Base-by-base conservation (phyloP, 2,329 filamentous ascomycete genomes). In the Pseudogymnoascus sp. region DNA sequence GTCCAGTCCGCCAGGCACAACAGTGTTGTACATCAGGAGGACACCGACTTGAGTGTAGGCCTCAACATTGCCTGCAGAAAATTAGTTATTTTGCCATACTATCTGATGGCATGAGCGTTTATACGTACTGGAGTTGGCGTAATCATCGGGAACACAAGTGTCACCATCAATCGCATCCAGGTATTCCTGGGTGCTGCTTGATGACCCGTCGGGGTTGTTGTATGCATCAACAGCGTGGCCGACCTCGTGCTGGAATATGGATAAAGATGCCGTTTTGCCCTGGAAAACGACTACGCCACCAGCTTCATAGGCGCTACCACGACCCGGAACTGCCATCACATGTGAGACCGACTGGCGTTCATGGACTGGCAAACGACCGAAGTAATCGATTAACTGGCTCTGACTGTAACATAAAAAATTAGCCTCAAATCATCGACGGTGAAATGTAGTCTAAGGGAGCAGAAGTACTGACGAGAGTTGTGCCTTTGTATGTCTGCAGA, bases 401-500 rank as follows among this genome's bases (percentile, higher is more conserved):
- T 52, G 45, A 18, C 45, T 52, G 26, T 13, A 52, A 3, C 15
- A 68, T 26, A 30, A 7, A 5, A 52, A 30, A 19, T 52, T 52
- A 52, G 45, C 9, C 21, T 28, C 23, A 9, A 18, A 28, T 15
- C 45, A 30, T 28, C 23, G n/a, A 52, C 39, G 39, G 38, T 2
- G 15, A 26, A 26, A n/a, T 13, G 39, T 21, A 13, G n/a, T 15
- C 13, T 12, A n/a, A 30, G n/a, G 15, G 9, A 52, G 9, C 23
- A 52, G 23, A 6, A 12, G 10, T 35, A 57, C 55, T 41, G 15
- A 57, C 61, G 58, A 63, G n/a, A 66, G 60, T 1, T 61, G 59
- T 8, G 68, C 62, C 30, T 67, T 60, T 41, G 64, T 67, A 61
- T 71, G 69, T 1, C 71, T 64, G 59, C 71, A 72, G 41, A 72